phyloP scores from a whole-genome alignment of 768 basidiomycete species.

The Lentinula raphanica region DNA sequence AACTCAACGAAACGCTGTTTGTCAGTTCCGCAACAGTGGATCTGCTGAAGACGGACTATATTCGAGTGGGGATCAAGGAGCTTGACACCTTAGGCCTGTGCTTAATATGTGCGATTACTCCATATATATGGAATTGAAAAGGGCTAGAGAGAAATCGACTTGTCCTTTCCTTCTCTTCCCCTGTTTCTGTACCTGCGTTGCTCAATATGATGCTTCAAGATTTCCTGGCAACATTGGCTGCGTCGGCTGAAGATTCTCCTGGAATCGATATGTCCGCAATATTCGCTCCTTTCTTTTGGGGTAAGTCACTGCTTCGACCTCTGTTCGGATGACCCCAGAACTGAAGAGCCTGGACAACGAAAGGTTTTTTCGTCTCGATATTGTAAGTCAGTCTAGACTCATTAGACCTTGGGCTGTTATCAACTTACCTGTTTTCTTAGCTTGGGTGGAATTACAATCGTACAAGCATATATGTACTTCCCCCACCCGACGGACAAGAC shows the following conservation, averaged over 20 bases:
- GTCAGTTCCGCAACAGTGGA: background rate
- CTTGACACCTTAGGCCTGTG: background rate
- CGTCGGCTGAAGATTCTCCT: background rate
- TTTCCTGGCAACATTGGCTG: background rate
- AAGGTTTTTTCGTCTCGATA: constrained; percentile 3
- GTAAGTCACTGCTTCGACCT: background rate
- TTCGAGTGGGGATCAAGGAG: background rate
- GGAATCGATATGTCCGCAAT: constrained; percentile 5
- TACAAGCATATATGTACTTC: constrained; percentile 39
- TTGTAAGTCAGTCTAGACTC: constrained; percentile 3
- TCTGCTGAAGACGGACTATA: background rate
- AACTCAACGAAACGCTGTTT: background rate
- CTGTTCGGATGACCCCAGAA: background rate
- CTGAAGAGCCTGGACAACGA: background rate
- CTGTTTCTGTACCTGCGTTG: background rate
- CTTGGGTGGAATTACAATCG: constrained; percentile 33
- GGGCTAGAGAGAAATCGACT: background rate
- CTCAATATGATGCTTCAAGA: background rate
- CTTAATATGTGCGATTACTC: background rate
- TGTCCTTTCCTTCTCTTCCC: background rate
- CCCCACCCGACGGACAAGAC: constrained; percentile 22
- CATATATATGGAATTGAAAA: background rate
- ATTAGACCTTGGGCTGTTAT: no score
- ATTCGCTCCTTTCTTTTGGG: constrained; percentile 6
- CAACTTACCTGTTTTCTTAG: constrained; percentile 13